Evolutionary conservation across 1,139 yeast genomes (phyloP), one percentile per base, ranked within the genome.

Genomic region (Hyphopichia buzzinii): DNA sequence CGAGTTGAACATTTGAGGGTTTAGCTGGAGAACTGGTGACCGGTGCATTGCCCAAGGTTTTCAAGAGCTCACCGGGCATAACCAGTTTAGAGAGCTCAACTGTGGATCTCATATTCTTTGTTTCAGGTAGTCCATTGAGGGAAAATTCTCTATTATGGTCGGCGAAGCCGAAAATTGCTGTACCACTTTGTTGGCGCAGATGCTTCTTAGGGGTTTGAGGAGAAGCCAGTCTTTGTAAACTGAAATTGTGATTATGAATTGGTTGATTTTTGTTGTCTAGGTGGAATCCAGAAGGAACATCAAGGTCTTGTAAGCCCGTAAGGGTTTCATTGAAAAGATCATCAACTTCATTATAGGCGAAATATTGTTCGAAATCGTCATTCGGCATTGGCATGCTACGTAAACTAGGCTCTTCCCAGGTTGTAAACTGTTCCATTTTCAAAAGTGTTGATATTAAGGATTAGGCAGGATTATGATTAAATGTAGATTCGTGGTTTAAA

Each of bases 161-260:
- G 2, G 67, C 58, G 45, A 74, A 79, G 0, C 85, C 85, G 52
- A 79, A 79, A 26, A 79, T 79, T 6, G 84, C 84, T 1, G 85
- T 79, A 7, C 84, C 85, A 57, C 82, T 76, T 23, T 58, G 54
- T 40, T 67, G 66, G 33, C 75, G 51, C 33, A 62, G 51, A 40
- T 70, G 76, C 30, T 52, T 57, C 31, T 43, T 42, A 19, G 42
- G 47, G 19, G 30, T 30, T 4, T 33, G 29, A 10, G 36, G 24
- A 3, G 38, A 14, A 10, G n/a, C 13, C 10, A 19, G 23, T 19
- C 23, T 19, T 6, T 19, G 23, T 10, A 19, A 7, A 3, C 15
- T 17, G 13, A 14, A n/a, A 27, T 21, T 26, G 15, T 30, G 32
- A 4, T 13, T 12, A 14, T n/a, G 13, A 10, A 12, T 12, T 11